Conservation (phyloP, 169 alveolate genomes). For the Fabrea salina region DNA sequence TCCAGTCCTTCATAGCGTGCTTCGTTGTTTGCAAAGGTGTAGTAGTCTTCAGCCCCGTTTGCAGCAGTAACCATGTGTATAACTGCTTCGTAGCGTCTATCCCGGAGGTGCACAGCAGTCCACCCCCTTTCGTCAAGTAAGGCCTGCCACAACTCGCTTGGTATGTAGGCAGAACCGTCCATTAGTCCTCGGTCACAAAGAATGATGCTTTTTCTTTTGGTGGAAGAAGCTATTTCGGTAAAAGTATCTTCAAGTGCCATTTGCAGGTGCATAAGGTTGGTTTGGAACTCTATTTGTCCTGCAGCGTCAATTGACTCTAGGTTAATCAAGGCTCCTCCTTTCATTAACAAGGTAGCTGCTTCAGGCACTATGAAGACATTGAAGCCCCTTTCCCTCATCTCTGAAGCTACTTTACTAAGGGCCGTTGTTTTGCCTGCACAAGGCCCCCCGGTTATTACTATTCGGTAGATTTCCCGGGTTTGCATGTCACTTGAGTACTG, state of each 20-base stretch:
- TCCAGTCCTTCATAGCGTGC: constrained; percentile 69
- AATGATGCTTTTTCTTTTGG: constrained; percentile 45
- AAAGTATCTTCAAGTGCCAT: constrained; percentile 65
- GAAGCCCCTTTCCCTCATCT: constrained; percentile 56
- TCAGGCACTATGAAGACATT: constrained; percentile 74
- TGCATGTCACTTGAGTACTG: too few relatives aligned
- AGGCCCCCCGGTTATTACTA: constrained; percentile 77
- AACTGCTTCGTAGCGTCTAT: constrained; percentile 69
- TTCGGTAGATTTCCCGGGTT: constrained; percentile 14
- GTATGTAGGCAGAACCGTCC: constrained; percentile 68
- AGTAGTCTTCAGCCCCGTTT: constrained; percentile 67
- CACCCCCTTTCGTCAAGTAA: constrained; percentile 62
- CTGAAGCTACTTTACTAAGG: constrained; percentile 43
- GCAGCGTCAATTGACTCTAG: constrained; percentile 42
- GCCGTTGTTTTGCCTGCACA: constrained; percentile 84
- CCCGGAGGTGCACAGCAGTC: constrained; percentile 63
- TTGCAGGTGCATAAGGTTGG: constrained; percentile 57
- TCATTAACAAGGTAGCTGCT: constrained; percentile 73
- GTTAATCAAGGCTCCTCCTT: constrained; percentile 75
- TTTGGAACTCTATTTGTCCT: constrained; percentile 60
- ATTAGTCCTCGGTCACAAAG: constrained; percentile 72
- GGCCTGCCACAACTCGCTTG: constrained; percentile 55
- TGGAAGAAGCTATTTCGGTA: constrained; percentile 46
- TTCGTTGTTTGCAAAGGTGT: constrained; percentile 49
- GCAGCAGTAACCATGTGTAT: constrained; percentile 77